These are phyloP conservation scores for Gentiana macrophylla DNA, from an alignment of 257 asterid species.

Conservation along the genomic window DNA sequence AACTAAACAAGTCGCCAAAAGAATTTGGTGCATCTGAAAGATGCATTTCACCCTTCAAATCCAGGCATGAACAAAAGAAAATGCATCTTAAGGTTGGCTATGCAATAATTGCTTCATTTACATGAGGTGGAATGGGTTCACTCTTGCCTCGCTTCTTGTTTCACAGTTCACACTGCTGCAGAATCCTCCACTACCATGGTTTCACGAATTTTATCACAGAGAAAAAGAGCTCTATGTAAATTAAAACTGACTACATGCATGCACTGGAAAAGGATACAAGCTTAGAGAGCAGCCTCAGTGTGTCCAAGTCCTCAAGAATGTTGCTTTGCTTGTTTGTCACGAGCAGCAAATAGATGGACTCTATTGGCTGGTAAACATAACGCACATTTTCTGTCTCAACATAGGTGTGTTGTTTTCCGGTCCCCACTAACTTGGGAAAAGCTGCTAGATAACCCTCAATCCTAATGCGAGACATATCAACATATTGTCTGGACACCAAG, in stretches of 20 bases:
- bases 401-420: slow-evolving; percentile 86
- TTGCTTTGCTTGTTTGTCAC: slow-evolving; percentile 96
- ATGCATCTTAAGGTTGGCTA: no score
- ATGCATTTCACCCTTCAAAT: no score
- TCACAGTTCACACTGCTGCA: no score
- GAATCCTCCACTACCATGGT: no score
- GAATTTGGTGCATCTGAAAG: no score
- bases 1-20: no score
- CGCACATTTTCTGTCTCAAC: slow-evolving; percentile 96
- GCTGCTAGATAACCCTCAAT: slow-evolving; percentile 99
- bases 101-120: no score
- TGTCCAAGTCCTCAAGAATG: slow-evolving; percentile 92
- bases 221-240: no score
- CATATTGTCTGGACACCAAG: slow-evolving; percentile 93
- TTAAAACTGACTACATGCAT: not conserved
- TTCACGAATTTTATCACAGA: no score
- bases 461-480: slow-evolving; percentile 90
- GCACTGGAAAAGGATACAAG: slow-evolving; percentile 55
- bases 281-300: slow-evolving; percentile 83
- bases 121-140: no score
- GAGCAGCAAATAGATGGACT: slow-evolving; percentile 77
- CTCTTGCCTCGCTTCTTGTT: no score
- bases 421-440: slow-evolving; percentile 89
- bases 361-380: slow-evolving; percentile 90
- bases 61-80: no score